These are phyloP conservation scores for Aspergillus bertholletiae DNA, from an alignment of 495 filamentous ascomycete species.

Conservation along the genomic window DNA sequence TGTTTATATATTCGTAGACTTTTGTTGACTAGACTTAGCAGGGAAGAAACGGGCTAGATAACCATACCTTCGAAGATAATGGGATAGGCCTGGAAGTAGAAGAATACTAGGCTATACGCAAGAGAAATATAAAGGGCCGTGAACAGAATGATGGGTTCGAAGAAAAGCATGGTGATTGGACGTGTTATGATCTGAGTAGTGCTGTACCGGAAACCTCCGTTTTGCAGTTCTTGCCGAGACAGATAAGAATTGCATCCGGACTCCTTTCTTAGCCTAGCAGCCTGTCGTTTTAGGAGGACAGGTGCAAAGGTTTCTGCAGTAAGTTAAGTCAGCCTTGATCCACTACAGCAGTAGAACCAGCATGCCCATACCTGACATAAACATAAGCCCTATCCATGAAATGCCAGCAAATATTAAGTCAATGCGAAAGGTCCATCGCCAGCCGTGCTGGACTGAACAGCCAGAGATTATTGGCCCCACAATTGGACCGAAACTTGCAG, in stretches of 20 bases:
- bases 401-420: slow-evolving; percentile 54
- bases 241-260: slow-evolving; percentile 45
- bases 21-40: not conserved
- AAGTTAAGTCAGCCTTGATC: too few relatives aligned
- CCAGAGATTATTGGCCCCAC: slow-evolving; percentile 67
- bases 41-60: not conserved
- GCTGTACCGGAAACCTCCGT: slow-evolving; percentile 36
- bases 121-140: slow-evolving; percentile 66
- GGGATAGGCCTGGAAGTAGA: slow-evolving; percentile 67
- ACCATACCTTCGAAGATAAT: slow-evolving; percentile 53
- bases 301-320: slow-evolving; percentile 63
- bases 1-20: not conserved
- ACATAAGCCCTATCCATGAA: slow-evolving; percentile 38
- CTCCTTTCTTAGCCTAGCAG: slow-evolving; percentile 58
- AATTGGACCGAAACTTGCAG: slow-evolving; percentile 63
- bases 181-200: slow-evolving; percentile 44
- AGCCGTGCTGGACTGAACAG: slow-evolving; percentile 52
- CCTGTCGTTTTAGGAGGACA: slow-evolving; percentile 60
- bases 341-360: not conserved
- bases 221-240: slow-evolving; percentile 37
- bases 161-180: slow-evolving; percentile 43
- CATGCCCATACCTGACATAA: slow-evolving; percentile 42
- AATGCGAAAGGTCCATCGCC: slow-evolving; percentile 67
- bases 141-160: slow-evolving; percentile 63
- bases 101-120: slow-evolving; percentile 69